Evolutionary conservation across 1,284 basidiomycete species (phyloP), one percentile per base, ranked within the genome.

Genomic region (Apiotrichum montevideense): DNA sequence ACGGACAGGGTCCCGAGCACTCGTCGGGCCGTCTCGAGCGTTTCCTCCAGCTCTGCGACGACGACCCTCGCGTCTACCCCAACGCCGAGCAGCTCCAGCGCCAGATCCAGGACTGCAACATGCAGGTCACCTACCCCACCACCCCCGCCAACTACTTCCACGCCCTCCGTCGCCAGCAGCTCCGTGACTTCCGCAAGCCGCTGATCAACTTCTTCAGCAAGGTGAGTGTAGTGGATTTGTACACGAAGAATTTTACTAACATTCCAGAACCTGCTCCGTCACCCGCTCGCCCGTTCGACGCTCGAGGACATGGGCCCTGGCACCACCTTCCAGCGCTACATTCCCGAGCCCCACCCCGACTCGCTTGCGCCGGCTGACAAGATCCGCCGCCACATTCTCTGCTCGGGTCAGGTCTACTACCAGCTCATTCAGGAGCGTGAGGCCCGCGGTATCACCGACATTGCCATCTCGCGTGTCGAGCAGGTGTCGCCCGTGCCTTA

Each of bases 1-100:
- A 99, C 77, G 96, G 96, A 35, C 96, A 99, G 76, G 96, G 96
- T 46, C 96, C 96, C 3, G 96, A 98, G 76, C 96, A 99, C 80
- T 98, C 95, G 32, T 94, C 90, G 69, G 96, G 89, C 54, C 84
- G 96, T 59, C 84, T 98, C 54, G 96, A 99, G 80, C 84, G 96
- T 47, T 99, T 98, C 86, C 80, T 99, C 67, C 94, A 98, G 79
- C 84, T 99, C 43, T 96, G 93, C 71, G 96, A 97, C 77, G 96
- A 98, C 71, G 93, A 98, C 75, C 95, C 95, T 9, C 84, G 94
- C 75, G 74, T 87, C 64, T 98, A 86, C 85, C 96, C 96, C 4
- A 85, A 85, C 1, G 82, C 83, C 1, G 86, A 96, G 77, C 94
- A 95, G 82, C 80, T 94, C 64, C 90, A 94, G 74, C 82, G 96